phyloP scores from a whole-genome alignment of 192 early-diverging fungal genomes.

The Mortierella antarctica region DNA sequence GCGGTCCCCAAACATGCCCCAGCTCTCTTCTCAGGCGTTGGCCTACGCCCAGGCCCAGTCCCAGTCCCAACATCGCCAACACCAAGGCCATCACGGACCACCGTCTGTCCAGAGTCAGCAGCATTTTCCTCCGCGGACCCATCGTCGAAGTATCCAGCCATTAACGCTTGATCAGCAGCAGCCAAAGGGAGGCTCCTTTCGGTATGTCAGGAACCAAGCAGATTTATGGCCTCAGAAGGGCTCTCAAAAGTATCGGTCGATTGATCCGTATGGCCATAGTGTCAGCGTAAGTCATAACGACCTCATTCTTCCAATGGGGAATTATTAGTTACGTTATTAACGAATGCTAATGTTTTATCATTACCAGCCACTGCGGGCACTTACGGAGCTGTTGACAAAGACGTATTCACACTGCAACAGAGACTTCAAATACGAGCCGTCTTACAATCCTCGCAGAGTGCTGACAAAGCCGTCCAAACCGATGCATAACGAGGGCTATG shows the following conservation, averaged over 20 bases:
- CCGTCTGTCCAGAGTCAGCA: slow-evolving; percentile 8
- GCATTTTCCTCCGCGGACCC: slow-evolving; percentile 41
- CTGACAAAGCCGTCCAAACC: slow-evolving; percentile 95
- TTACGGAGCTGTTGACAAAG: slow-evolving; percentile 72
- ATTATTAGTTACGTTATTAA: not conserved
- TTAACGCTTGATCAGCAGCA: slow-evolving; percentile 47
- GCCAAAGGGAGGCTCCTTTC: slow-evolving; percentile 49
- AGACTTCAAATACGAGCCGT: slow-evolving; percentile 83
- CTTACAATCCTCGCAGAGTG: slow-evolving; percentile 87
- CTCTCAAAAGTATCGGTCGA: slow-evolving; percentile 52
- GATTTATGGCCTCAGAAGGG: slow-evolving; percentile 52
- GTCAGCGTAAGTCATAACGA: slow-evolving; percentile 32
- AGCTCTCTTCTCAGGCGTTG: slow-evolving; percentile 49
- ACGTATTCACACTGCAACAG: slow-evolving; percentile 85
- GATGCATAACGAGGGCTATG: slow-evolving; percentile 89
- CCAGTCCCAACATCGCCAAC: slow-evolving; percentile 18
- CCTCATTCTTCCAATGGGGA: not conserved
- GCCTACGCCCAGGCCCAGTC: slow-evolving; percentile 31
- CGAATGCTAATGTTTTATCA: not conserved
- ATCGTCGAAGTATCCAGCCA: slow-evolving; percentile 53
- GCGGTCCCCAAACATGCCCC: slow-evolving; percentile 48
- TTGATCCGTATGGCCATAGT: slow-evolving; percentile 44
- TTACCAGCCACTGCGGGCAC: slow-evolving; percentile 58
- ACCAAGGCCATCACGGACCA: slow-evolving; percentile 10
- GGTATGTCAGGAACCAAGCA: slow-evolving; percentile 47